Evolutionary conservation across 257 asterid genomes (phyloP).

Genomic region (Solanum dulcamara): DNA sequence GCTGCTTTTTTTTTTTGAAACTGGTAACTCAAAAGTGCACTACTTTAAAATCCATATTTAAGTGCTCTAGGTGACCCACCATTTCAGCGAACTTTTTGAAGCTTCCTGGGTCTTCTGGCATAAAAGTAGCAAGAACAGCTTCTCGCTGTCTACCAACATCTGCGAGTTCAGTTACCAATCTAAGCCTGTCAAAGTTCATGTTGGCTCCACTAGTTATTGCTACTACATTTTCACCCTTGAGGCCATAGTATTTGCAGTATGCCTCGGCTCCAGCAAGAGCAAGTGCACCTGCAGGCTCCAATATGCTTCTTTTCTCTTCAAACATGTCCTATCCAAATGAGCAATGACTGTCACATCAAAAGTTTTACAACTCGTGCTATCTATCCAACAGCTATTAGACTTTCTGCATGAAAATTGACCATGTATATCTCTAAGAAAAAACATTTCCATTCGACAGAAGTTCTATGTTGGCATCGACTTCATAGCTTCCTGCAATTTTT

Average conservation of each 20-base stretch:
- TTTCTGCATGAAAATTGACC: not conserved
- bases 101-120: conserved; percentile 79
- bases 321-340: conserved; percentile 64
- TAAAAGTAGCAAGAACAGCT: conserved; percentile 73
- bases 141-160: conserved; percentile 81
- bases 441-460: not conserved
- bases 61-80: conserved; percentile 24
- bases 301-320: conserved; percentile 92
- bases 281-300: conserved; percentile 99
- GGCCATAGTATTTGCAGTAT: conserved; percentile 77
- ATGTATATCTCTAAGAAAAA: not conserved
- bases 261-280: conserved; percentile 96
- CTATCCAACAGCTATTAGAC: not conserved
- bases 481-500: not conserved
- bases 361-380: not conserved
- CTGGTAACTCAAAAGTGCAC: not conserved
- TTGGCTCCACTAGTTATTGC: conserved; percentile 94
- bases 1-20: not conserved
- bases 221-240: conserved; percentile 68
- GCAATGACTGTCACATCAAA: not conserved
- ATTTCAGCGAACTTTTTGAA: conserved; percentile 61
- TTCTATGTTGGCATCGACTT: not conserved
- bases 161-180: conserved; percentile 93
- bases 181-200: conserved; percentile 88
- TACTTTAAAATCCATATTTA: not conserved